Percentiles rank a stretch among this genome's conserved stretches.
These are phyloP conservation scores for Seiridium cupressi DNA, from an alignment of 2,329 filamentous ascomycete species.

Conservation along the genomic window DNA sequence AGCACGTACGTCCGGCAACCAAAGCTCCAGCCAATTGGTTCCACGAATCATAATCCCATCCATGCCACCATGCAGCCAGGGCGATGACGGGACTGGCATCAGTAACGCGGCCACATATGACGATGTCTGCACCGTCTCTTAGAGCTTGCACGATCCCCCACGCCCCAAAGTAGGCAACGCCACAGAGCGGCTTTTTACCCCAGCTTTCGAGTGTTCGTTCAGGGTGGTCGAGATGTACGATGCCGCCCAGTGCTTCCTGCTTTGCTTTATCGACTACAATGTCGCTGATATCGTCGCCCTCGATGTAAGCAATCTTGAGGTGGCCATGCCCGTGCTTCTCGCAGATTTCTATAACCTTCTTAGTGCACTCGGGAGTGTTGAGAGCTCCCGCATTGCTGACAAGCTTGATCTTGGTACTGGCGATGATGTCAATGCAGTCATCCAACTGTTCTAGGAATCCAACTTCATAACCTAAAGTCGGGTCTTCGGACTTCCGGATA, in stretches of 20 bases:
- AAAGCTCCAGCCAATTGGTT: conserved; percentile 1
- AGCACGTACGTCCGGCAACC: neutral
- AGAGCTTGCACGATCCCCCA: neutral
- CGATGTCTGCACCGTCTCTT: neutral
- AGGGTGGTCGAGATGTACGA: neutral
- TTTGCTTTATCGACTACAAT: neutral
- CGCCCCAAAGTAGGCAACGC: neutral
- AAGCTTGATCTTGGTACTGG: neutral
- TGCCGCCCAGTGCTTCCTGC: neutral
- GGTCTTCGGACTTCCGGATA: neutral
- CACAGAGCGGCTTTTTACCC: neutral
- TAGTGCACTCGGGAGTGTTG: neutral
- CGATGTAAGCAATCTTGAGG: neutral
- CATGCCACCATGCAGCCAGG: neutral
- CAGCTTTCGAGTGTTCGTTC: neutral
- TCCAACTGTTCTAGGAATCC: neutral
- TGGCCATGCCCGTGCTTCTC: neutral
- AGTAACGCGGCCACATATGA: conserved; percentile 1
- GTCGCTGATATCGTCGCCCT: neutral
- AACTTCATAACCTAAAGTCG: neutral
- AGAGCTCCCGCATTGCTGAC: neutral
- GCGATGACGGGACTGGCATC: neutral
- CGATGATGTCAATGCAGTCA: conserved; percentile 30
- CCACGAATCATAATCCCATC: neutral
- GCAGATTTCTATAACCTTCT: neutral